Base-by-base conservation (phyloP, 2,329 filamentous ascomycete species). In the Alternaria burnsii region DNA sequence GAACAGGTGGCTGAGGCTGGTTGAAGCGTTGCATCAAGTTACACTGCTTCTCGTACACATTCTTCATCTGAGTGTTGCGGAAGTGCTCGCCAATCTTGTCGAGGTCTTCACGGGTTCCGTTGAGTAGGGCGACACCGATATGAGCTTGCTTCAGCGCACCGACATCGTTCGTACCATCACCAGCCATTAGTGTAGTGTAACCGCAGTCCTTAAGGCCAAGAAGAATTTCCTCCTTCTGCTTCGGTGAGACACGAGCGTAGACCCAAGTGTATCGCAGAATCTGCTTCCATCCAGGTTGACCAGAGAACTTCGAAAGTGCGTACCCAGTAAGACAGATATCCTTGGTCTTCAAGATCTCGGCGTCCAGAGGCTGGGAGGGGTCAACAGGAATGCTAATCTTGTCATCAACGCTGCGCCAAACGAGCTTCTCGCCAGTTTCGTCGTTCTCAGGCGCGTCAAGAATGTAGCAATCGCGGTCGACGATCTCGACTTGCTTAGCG, bases 171-270 rank as follows among this genome's bases (percentile, higher is more conserved):
- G 95, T 99, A 66, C 95, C 95, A 74, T 99, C 95, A 79, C 95
- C 95, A 71, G 94, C 96, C 95, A 99, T 99, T 64, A 99, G 87
- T 30, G 95, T 99, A 62, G 95, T 97, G 83, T 99, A 99, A 51
- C 95, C 95, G 82, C 93, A 91, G 73, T 97, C 94, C 82, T 97
- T 97, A 63, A 98, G 87, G 38, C 95, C 95, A 22, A 97, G 87
- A n/a, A 99, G 85, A 74, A 99, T 98, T 55, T 98, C 94, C 79
- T 99, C 95, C 83, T 99, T 99, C 75, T 99, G 95, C 84, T 97
- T 97, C 9, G 95, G 95, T 1, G 95, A 99, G 10, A 99, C 95
- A 74, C 95, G 93, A 68, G 95, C 95, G 76, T 99, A 99, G 5
- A 99, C 95, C 95, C 95, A 99, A 14, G 94, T 89, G 79, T 98